A percentile compares a stretch with the other conserved stretches of the same genome.
Evolutionary conservation across 805 yeast species (phyloP).

Genomic region (Kluyveromyces starmeri): DNA sequence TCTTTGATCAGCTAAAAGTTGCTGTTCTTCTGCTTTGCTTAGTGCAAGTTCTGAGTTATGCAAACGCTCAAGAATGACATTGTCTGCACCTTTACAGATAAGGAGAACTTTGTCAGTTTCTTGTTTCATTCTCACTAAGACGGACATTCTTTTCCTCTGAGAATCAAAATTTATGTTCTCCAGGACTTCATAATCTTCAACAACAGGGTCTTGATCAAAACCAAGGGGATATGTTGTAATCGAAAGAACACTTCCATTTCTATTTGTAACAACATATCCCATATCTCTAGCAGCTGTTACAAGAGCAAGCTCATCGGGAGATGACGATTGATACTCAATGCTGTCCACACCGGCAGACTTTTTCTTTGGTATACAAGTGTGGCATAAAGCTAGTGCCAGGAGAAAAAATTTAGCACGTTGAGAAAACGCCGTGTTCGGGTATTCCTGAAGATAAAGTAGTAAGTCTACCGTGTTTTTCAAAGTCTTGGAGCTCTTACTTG

Average conservation of each 20-base stretch:
- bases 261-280: constrained; percentile 78
- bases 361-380: constrained; percentile 74
- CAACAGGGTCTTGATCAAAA: constrained; percentile 50
- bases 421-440: constrained; percentile 65
- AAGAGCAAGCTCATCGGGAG: constrained; percentile 93
- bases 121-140: constrained; percentile 71
- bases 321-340: constrained; percentile 82
- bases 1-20: constrained; percentile 48
- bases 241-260: constrained; percentile 49
- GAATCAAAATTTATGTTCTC: constrained; percentile 83
- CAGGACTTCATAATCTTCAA: constrained; percentile 64
- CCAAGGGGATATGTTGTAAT: constrained; percentile 81
- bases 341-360: constrained; percentile 32
- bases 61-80: constrained; percentile 70
- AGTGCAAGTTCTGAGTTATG: constrained; percentile 49
- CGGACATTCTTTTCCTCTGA: constrained; percentile 87
- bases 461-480: constrained; percentile 55
- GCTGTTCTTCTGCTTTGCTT: constrained; percentile 55
- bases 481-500: constrained; percentile 15
- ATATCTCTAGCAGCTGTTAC: constrained; percentile 92
- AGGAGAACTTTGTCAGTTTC: constrained; percentile 50
- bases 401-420: constrained; percentile 71
- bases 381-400: constrained; percentile 77
- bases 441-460: constrained; percentile 55
- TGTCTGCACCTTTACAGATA: constrained; percentile 94